phyloP scores from a whole-genome alignment of 148 eudicot species.

The Fallopia convolvulus region DNA sequence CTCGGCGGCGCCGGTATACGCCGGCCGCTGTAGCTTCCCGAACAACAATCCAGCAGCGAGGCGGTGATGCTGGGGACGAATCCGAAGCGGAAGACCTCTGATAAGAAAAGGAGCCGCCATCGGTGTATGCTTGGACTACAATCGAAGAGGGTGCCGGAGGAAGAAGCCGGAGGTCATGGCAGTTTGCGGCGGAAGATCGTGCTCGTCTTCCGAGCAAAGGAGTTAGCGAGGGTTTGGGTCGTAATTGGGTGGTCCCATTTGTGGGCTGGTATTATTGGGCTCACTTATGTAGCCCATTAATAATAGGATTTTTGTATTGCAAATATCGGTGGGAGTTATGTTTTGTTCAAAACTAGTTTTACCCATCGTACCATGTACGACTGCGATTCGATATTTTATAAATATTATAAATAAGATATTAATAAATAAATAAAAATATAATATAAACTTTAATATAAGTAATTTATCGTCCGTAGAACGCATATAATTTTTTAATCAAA shows the following conservation, averaged over 20 bases:
- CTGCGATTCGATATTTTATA: too few relatives aligned
- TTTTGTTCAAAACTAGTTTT: too few relatives aligned
- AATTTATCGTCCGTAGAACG: too few relatives aligned
- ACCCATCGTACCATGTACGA: too few relatives aligned
- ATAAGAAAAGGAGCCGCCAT: constrained; percentile 4
- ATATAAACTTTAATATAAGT: too few relatives aligned
- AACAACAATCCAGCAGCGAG: constrained; percentile 7
- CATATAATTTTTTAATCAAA: too few relatives aligned
- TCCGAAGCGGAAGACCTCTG: constrained; percentile 1
- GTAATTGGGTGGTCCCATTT: neutral
- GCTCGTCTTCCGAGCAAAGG: neutral
- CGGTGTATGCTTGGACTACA: neutral
- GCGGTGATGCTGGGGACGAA: neutral
- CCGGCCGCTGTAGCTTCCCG: constrained; percentile 9
- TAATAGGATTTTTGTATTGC: neutral
- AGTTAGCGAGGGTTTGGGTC: neutral
- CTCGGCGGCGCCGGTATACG: constrained; percentile 4
- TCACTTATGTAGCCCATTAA: neutral
- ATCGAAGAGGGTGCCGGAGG: neutral
- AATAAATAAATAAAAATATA: too few relatives aligned
- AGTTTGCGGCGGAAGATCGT: neutral
- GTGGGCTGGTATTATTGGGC: neutral
- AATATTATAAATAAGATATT: too few relatives aligned
- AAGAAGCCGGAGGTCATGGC: neutral
- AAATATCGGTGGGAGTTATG: too few relatives aligned